Base-by-base conservation (phyloP, 164 flowering plant genomes). In the Chimonanthus praecox region DNA sequence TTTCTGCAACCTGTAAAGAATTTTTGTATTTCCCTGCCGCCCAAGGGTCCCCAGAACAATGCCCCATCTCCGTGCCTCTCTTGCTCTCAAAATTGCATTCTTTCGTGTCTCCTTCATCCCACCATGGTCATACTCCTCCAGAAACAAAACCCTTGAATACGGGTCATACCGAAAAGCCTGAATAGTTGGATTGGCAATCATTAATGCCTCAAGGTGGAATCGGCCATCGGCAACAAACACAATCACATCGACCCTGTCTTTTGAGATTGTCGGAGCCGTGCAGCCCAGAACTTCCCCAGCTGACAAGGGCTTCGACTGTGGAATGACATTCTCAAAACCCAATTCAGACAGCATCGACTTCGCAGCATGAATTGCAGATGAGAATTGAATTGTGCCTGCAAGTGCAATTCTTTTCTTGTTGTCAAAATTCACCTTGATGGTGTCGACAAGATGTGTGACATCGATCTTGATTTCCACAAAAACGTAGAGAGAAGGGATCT, bases 221-320 rank as follows among this genome's bases (percentile, higher is more conserved):
- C 99, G 83, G 73, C 99, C 99, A 70, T 95, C 99, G 3, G 98
- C 96, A 18, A 95, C 96, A 74, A 95, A 95, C 16, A 95, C 87
- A 64, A 87, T 71, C 6, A 83, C 84, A 8, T 83, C 83, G 1
- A 70, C 49, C 8, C 70, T 15, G 48, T 44, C 75, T 67, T 69
- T 72, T 18, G 80, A 76, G 4, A 92, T 69, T 8, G 78, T 84
- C 0, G 98, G 99, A 0, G 99, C 89, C 0, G 98, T 95, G 80
- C 99, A 95, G 4, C 99, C 99, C 6, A 93, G 88, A 44, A 95
- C 89, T 78, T 93, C 97, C 9, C 98, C 99, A 3, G 94, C 88
- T 0, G 98, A 95, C 47, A 95, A 80, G 0, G 99, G 99, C 77
- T 84, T 90, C 47, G 94, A 78, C 68, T 95, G 99, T 4, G 99